A percentile compares a stretch with the other conserved stretches of the same genome.
Evolutionary conservation across 2,329 filamentous ascomycete genomes (phyloP).

Genomic region (Stagonosporopsis vannaccii): DNA sequence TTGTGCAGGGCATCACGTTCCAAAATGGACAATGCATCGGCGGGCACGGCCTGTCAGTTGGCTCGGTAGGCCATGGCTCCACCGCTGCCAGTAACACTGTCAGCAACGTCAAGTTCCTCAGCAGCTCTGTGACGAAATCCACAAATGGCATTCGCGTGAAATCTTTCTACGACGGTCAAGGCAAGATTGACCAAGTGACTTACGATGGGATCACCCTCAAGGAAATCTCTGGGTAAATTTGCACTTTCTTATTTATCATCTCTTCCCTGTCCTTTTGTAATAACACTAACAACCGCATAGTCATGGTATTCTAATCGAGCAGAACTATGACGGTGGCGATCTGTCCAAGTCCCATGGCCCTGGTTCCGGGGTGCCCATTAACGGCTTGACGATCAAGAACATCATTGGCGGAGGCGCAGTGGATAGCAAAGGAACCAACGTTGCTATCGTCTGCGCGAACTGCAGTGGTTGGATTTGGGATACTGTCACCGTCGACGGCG

Average conservation of each 20-base stretch:
- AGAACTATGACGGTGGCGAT: neutral
- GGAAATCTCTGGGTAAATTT: neutral
- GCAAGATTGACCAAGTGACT: neutral
- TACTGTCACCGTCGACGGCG: neutral
- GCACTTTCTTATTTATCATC: too few species aligned
- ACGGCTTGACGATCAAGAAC: neutral
- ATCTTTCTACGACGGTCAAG: conserved; percentile 14
- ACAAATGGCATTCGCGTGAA: conserved; percentile 65
- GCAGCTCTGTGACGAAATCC: conserved; percentile 57
- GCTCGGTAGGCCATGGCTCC: conserved; percentile 56
- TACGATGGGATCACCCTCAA: neutral
- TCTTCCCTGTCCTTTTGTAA: too few species aligned
- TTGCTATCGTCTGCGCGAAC: neutral
- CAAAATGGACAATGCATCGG: conserved; percentile 55
- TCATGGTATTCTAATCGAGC: neutral
- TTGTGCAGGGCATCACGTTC: conserved; percentile 26
- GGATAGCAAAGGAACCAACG: neutral
- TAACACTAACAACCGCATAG: neutral
- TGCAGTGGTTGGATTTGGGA: conserved; percentile 3
- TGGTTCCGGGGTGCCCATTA: neutral
- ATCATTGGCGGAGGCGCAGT: neutral
- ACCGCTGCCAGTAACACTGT: conserved; percentile 8
- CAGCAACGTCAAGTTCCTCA: conserved; percentile 48
- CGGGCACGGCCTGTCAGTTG: conserved; percentile 64
- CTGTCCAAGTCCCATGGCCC: neutral